Conservation (phyloP, 768 basidiomycete genomes). For the Dacryopinax primogenitus region DNA sequence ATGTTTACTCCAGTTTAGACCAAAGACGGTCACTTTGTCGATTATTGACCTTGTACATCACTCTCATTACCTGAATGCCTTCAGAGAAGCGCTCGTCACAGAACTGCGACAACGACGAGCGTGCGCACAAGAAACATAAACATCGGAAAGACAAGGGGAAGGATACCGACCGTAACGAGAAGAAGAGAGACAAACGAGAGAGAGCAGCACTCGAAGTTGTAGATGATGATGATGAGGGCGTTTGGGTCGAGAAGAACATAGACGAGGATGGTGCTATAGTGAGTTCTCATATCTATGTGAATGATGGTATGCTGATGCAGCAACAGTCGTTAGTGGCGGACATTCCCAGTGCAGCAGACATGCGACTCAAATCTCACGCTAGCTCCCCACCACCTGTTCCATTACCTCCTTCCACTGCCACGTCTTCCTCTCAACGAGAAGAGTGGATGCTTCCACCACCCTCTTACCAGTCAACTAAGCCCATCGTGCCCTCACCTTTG, state of each 20-base stretch:
- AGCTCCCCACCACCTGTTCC: conserved; percentile 34
- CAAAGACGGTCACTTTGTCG: no score
- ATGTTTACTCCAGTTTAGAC: no score
- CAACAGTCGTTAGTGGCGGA: conserved; percentile 49
- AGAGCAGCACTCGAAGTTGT: conserved; percentile 41
- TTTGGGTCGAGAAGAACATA: conserved; percentile 84
- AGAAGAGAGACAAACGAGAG: conserved; percentile 21
- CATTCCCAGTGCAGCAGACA: conserved; percentile 62
- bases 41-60: no score
- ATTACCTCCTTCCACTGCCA: conserved; percentile 35
- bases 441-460: conserved; percentile 73
- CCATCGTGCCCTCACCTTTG: conserved; percentile 16
- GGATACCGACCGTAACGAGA: conserved; percentile 22
- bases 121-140: conserved; percentile 14
- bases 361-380: conserved; percentile 55
- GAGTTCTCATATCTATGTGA: conserved; percentile 24
- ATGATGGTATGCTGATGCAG: conserved; percentile 11
- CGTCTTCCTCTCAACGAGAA: conserved; percentile 50
- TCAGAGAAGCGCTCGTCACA: conserved; percentile 10
- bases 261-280: conserved; percentile 65
- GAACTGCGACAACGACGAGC: conserved; percentile 6
- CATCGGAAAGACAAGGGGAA: conserved; percentile 24
- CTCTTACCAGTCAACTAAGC: conserved; percentile 22
- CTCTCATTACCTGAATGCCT: not conserved
- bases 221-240: conserved; percentile 55